A percentile compares a stretch with the other conserved stretches of the same genome.
Conservation (phyloP, 2,329 filamentous ascomycete species). For the Aspergillus sp. region DNA sequence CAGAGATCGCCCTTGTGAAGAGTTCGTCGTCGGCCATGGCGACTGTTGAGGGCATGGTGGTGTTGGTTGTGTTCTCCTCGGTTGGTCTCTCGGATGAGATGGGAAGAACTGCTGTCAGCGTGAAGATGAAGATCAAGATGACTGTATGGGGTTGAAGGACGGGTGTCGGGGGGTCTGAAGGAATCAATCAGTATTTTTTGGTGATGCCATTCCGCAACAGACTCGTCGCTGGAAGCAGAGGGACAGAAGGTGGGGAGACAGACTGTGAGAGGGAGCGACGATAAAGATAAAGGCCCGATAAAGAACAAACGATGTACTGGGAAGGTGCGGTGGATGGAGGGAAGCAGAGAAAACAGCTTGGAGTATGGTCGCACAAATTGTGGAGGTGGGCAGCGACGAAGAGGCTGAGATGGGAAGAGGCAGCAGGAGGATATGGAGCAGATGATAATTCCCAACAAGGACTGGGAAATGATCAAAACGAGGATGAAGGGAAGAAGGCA, state of each 20-base stretch:
- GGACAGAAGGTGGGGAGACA: constrained; percentile 9
- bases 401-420: constrained; percentile 13
- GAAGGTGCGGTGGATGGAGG: neutral
- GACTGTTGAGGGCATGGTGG: constrained; percentile 34
- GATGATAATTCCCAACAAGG: constrained; percentile 5
- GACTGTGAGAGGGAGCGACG: constrained; percentile 14
- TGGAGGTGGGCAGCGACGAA: constrained; percentile 12
- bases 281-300: constrained; percentile 20
- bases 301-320: neutral
- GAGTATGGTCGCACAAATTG: neutral
- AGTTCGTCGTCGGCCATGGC: constrained; percentile 44
- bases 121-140: constrained; percentile 14
- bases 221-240: neutral
- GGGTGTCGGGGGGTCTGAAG: constrained; percentile 14
- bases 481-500: constrained; percentile 20
- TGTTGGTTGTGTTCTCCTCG: constrained; percentile 25
- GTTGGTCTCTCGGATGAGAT: constrained; percentile 18
- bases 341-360: constrained; percentile 1
- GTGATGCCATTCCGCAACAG: neutral
- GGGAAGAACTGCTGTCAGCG: constrained; percentile 39
- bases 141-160: neutral
- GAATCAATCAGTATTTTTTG: constrained; percentile 16
- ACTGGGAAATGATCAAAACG: constrained; percentile 14
- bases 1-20: constrained; percentile 46
- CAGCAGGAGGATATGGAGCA: neutral